Evolutionary conservation across 192 early-diverging fungal species (phyloP).

Genomic region (Coemansia guatemalensis): DNA sequence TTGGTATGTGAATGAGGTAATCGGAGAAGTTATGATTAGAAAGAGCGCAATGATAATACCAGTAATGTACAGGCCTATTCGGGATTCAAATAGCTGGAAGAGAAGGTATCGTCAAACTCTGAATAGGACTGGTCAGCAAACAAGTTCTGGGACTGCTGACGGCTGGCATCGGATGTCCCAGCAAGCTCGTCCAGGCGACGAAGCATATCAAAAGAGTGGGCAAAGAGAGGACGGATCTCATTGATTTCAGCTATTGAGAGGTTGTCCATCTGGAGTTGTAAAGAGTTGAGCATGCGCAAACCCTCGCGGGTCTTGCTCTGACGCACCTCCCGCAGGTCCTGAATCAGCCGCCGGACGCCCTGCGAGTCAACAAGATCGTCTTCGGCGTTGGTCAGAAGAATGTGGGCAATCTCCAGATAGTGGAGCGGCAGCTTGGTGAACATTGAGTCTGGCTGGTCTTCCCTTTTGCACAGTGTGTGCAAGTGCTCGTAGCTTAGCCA

Average conservation of each 20-base stretch:
- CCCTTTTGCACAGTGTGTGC: constrained; percentile 60
- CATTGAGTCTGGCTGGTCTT: constrained; percentile 59
- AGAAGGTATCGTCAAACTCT: constrained; percentile 25
- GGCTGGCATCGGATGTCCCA: constrained; percentile 12
- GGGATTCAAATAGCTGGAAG: constrained; percentile 7
- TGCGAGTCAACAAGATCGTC: constrained; percentile 83
- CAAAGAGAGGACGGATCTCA: constrained; percentile 91
- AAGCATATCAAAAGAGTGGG: constrained; percentile 69
- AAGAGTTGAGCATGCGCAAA: constrained; percentile 63
- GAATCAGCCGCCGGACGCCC: constrained; percentile 68
- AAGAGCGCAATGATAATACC: too few relatives aligned
- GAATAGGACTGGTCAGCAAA: constrained; percentile 34
- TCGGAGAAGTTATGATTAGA: too few relatives aligned
- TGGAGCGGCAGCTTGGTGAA: constrained; percentile 78
- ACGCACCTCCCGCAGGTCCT: constrained; percentile 81
- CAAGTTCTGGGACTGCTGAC: constrained; percentile 18
- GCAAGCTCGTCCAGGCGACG: constrained; percentile 38
- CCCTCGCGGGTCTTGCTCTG: constrained; percentile 77
- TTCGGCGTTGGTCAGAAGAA: constrained; percentile 73
- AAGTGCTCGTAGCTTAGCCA: constrained; percentile 83
- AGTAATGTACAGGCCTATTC: not conserved
- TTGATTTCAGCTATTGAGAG: constrained; percentile 86
- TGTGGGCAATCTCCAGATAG: constrained; percentile 80
- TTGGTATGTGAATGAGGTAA: too few relatives aligned
- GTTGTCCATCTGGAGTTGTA: constrained; percentile 82